Conservation (phyloP, 73 alveolate species). For the Paramecium sexaurelia region DNA sequence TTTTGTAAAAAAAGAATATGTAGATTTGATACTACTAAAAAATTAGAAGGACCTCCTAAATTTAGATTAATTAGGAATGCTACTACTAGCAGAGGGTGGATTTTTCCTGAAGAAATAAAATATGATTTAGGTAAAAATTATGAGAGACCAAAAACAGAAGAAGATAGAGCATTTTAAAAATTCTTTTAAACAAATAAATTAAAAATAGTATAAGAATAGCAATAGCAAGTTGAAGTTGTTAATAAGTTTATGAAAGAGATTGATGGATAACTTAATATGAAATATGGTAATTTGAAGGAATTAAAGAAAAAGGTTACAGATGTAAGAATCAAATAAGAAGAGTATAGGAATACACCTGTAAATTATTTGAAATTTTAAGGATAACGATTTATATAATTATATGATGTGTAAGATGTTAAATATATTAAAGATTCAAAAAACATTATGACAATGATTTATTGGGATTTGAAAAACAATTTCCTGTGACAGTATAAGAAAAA, state of each 20-base stretch:
- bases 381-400: neutral
- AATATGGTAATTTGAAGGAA: neutral
- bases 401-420: neutral
- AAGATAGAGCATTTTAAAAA: neutral
- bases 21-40: neutral
- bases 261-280: neutral
- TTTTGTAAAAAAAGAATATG: constrained; percentile 12
- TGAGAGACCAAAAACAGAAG: constrained; percentile 1
- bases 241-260: neutral
- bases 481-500: neutral
- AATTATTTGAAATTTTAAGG: constrained; percentile 2
- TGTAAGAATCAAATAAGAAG: neutral
- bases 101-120: neutral
- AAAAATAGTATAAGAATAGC: neutral
- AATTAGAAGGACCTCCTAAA: constrained; percentile 7
- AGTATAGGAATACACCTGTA: constrained; percentile 7
- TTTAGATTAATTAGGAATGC: constrained; percentile 21
- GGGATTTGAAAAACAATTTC: constrained; percentile 10
- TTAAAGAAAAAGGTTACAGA: neutral
- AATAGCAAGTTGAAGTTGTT: neutral
- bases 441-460: neutral
- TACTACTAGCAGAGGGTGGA: neutral
- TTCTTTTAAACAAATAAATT: neutral
- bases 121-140: constrained; percentile 35
- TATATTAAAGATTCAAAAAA: neutral